phyloP scores from a whole-genome alignment of 768 basidiomycete species.

The Mycena rebaudengoi region DNA sequence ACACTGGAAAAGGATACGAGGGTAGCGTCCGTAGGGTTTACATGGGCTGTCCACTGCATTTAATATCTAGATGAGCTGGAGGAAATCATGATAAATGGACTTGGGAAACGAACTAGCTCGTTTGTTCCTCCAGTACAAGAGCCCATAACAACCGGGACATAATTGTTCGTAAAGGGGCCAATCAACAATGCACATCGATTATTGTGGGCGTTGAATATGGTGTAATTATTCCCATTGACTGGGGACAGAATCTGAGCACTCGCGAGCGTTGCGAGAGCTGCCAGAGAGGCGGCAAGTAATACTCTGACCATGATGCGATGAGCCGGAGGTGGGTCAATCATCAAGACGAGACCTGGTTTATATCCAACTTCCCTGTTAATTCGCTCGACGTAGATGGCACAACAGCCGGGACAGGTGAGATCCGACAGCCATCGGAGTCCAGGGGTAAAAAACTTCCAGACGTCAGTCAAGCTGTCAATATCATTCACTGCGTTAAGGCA shows the following conservation, averaged over 20 bases:
- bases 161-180: conserved; percentile 11
- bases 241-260: conserved; percentile 13
- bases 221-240: conserved; percentile 11
- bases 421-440: conserved; percentile 10
- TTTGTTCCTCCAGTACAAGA: conserved; percentile 11
- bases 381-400: conserved; percentile 2
- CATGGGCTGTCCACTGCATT: conserved; percentile 16
- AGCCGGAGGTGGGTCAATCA: conserved; percentile 3
- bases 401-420: conserved; percentile 5
- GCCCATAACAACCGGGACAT: conserved; percentile 12
- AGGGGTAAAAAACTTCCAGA: conserved; percentile 1
- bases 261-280: conserved; percentile 3
- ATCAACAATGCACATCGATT: conserved; percentile 9
- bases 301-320: conserved; percentile 6
- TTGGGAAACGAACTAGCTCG: conserved; percentile 5
- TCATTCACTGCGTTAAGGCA: too few relatives aligned
- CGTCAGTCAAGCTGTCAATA: conserved; percentile 10
- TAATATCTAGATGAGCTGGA: conserved; percentile 4
- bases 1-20: conserved; percentile 14
- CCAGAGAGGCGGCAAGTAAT: conserved; percentile 11
- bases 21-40: conserved; percentile 10
- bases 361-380: conserved; percentile 11
- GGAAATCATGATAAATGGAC: not conserved
- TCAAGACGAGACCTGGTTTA: conserved; percentile 2
- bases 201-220: conserved; percentile 12